Conservation (phyloP, 331 rosid species). For the Arachis monticola region DNA sequence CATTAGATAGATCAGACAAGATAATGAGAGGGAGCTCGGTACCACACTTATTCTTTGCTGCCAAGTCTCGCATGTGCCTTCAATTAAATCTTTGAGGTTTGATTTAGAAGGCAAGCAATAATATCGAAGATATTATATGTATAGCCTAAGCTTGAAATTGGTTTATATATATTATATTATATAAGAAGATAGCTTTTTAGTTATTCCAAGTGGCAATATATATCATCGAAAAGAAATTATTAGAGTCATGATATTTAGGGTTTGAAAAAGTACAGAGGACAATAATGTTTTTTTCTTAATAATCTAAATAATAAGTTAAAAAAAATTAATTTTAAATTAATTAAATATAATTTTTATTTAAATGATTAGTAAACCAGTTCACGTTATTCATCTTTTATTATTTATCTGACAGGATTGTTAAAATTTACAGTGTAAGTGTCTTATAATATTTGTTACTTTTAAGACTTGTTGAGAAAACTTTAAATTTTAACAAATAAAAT, state of each 20-base stretch:
- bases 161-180: not conserved
- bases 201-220: conserved; percentile 33
- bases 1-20: too few relatives aligned
- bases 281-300: too few relatives aligned
- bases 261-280: too few relatives aligned
- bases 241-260: conserved; percentile 9
- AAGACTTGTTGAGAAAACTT: conserved; percentile 9
- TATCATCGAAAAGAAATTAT: conserved; percentile 30
- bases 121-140: not conserved
- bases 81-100: conserved; percentile 39
- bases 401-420: too few relatives aligned
- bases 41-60: conserved; percentile 57
- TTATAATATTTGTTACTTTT: conserved; percentile 22
- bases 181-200: conserved; percentile 29
- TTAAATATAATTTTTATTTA: too few relatives aligned
- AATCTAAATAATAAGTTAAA: too few relatives aligned
- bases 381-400: too few relatives aligned
- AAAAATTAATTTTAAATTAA: too few relatives aligned
- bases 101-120: conserved; percentile 68
- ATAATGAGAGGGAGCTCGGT: not conserved
- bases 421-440: not conserved
- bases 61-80: conserved; percentile 51
- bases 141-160: conserved; percentile 30
- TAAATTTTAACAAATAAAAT: not conserved
- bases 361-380: too few relatives aligned